Evolutionary conservation across 768 basidiomycete species (phyloP), one percentile per base, ranked within the genome.

Genomic region (Tylopilus rubrobrunneus): DNA sequence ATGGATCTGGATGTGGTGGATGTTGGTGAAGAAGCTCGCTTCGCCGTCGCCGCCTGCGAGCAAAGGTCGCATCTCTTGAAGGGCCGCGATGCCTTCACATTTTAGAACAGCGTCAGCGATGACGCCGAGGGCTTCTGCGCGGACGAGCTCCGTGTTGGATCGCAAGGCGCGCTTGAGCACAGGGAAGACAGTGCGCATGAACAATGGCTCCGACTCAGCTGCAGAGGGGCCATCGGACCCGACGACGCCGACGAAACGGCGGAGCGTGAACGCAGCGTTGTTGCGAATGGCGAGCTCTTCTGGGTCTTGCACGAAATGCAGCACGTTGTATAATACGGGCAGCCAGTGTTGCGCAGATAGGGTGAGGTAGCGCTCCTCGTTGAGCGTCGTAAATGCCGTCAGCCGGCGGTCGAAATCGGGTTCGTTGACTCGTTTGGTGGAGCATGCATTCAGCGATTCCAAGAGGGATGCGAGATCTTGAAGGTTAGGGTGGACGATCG

Each of bases 11-110:
- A 98, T 82, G 66, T 99, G 97, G 49, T 88, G 82, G 45, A 98
- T 84, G 69, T 99, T 99, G 76, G 86, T 87, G 80, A 99, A 98
- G 74, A 98, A 95, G 66, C 88, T 94, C 31, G 92, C 93, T 69
- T 99, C 96, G 46, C 89, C 86, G 65, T 98, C 94, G 1, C 92
- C 95, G 17, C 78, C 83, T 8, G 89, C 91, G 31, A 98, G 78
- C 7, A 98, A 72, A 11, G 84, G 78, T 23, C 74, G 82, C 84
- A 98, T 85, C 65, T 98, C 94, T 47, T 83, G 83, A 27, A 98
- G 70, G 2, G 79, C 68, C 0, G 73, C 64, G 29, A 94, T 73
- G 19, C 76, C 70, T 7, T 77, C 73, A 59, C 88, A 89, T 56
- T 78, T 81, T 34, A 76, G 73, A 7, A 95, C 84, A 1, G 88